Evolutionary conservation across 2,329 filamentous ascomycete genomes (phyloP), one percentile per base, ranked within the genome.

Genomic region (Microdochium paspali): DNA sequence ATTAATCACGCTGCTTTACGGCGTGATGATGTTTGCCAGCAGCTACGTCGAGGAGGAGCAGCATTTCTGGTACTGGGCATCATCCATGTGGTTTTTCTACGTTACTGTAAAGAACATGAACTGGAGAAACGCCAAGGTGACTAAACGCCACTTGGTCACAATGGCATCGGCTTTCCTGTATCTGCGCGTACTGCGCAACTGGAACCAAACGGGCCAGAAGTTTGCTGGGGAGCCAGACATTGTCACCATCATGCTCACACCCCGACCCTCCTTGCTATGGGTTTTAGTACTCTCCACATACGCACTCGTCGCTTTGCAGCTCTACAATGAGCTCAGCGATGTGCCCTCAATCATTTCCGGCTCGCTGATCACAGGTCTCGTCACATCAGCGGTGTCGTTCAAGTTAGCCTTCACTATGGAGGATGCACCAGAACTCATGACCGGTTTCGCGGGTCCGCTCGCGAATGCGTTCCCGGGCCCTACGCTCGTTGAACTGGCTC

Each of bases 21-120:
- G 84, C 1, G 63, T 80, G 31, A 94, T 96, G 81, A 97, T 97
- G 90, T 97, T 97, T 66, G 91, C 90, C 10, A 95, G 88, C 62
- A 97, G 90, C 60, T 98, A 93, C 63, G 89, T 98, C 2, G 93
- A 98, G 65, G 93, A 98, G 67, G 93, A 98, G 64, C 93, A 98
- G 45, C 89, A 97, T 55, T 96, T 95, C 62, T 98, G 93, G 93
- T 97, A 98, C 66, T 97, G 91, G 90, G 68, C 80, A 1, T 78
- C 84, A 0, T 82, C 85, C 0, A 77, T 80, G 6, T 94, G 87
- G 87, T 60, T 85, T 26, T 66, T 71, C 1, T 69, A 73, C 25
- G 24, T 24, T 21, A 30, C 28, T 44, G 31, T 47, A 20, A 40
- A 40, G 53, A 49, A 49, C 31, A 24, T 23, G n/a, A n/a, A 6